Evolutionary conservation across 1,284 basidiomycete genomes (phyloP), one percentile per base, ranked within the genome.

Genomic region (Cryptococcus sp.): DNA sequence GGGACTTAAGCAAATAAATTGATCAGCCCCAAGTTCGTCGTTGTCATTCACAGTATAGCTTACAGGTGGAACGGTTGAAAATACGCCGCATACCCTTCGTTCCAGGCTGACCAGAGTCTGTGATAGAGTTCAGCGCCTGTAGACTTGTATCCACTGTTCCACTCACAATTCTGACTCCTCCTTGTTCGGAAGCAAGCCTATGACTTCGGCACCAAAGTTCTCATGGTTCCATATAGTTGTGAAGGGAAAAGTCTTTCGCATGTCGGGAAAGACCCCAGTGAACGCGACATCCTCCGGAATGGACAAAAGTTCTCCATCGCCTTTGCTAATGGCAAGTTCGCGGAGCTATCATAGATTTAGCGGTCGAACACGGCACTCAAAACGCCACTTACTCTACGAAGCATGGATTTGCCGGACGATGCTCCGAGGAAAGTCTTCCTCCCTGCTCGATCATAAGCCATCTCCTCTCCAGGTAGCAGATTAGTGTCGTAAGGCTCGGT

Each of bases 161-260:
- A 63, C 72, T 62, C 48, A 75, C 66, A 76, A 23, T 62, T 75
- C 72, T 0, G 78, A 67, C 52, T 79, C 75, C 41, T 67, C 71
- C 22, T 56, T 52, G 20, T 62, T 69, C 1, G 78, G 78, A 1
- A 79, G 52, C 7, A 79, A 60, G 13, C 73, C 74, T 10, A 78
- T 69, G 48, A 79, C 75, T 60, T 79, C 78, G 17, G 66, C 74
- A 16, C 69, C 70, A 52, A 78, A 79, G 55, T 77, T 77, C 52
- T 79, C 78, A 53, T 78, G 77, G 58, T 73, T 76, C 78, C 78
- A 79, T 48, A 79, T 79, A 2, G 78, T 79, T 5, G 78, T 78
- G 61, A 79, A 79, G 2, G 78, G 78, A 55, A 76, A 79, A 5
- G 76, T 78, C 64, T 79, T 78, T 41, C 76, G 65, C 22, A 70